Evolutionary conservation across 495 filamentous ascomycete genomes (phyloP).

Genomic region (Talaromyces borbonicus): DNA sequence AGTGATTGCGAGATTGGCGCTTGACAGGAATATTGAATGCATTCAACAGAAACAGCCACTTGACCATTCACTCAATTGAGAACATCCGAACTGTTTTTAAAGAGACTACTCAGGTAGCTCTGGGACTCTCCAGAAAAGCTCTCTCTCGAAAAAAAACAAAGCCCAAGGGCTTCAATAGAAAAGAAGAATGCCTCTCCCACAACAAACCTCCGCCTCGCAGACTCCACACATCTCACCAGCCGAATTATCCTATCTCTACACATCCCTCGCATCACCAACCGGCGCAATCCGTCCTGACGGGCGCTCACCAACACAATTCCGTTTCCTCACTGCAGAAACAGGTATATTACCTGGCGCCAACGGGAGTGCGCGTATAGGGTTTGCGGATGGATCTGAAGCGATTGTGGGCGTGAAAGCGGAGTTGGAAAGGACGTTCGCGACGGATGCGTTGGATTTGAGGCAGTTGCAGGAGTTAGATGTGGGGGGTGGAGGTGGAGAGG

Average conservation of each 20-base stretch:
- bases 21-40: too few relatives aligned
- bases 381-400: slow-evolving; percentile 90
- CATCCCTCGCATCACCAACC: slow-evolving; percentile 60
- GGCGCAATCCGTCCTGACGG: slow-evolving; percentile 87
- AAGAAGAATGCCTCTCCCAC: slow-evolving; percentile 26
- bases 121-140: not conserved
- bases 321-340: slow-evolving; percentile 78
- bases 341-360: slow-evolving; percentile 83
- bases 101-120: too few relatives aligned
- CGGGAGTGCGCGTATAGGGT: slow-evolving; percentile 85
- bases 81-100: too few relatives aligned
- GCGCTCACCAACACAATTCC: slow-evolving; percentile 76
- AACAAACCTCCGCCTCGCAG: slow-evolving; percentile 38
- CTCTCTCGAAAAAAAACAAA: not conserved
- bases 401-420: slow-evolving; percentile 92
- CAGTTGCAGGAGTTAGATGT: slow-evolving; percentile 20
- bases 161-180: not conserved
- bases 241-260: slow-evolving; percentile 92
- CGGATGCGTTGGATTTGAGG: slow-evolving; percentile 22
- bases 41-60: too few relatives aligned
- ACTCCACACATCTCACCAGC: slow-evolving; percentile 73
- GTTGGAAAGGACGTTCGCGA: slow-evolving; percentile 57
- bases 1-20: not conserved
- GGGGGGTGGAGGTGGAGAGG: slow-evolving; percentile 17
- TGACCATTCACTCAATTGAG: too few relatives aligned